Conservation (phyloP, 2,329 filamentous ascomycete genomes). For the Chrysoporthe austroafricana region DNA sequence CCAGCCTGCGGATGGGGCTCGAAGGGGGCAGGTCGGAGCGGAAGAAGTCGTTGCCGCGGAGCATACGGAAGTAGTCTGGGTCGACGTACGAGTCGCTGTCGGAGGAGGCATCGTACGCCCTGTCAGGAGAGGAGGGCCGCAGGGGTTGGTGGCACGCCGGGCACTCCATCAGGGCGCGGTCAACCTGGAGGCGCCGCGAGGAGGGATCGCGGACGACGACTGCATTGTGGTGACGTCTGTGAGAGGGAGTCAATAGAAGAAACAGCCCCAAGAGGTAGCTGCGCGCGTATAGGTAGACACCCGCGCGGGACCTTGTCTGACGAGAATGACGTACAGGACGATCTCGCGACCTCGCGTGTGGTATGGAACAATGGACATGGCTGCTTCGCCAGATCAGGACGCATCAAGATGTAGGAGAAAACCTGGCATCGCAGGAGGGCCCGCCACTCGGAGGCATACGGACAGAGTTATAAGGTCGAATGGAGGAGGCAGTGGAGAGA, state of each 20-base stretch:
- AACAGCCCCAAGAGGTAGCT: neutral
- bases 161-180: slow-evolving; percentile 74
- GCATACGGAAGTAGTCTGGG: slow-evolving; percentile 94
- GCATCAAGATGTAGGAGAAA: slow-evolving; percentile 19
- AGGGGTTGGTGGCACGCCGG: slow-evolving; percentile 87
- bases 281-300: neutral
- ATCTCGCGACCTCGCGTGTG: slow-evolving; percentile 75
- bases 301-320: slow-evolving; percentile 20
- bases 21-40: slow-evolving; percentile 50
- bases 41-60: slow-evolving; percentile 61
- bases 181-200: slow-evolving; percentile 81
- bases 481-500: neutral
- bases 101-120: slow-evolving; percentile 50
- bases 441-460: neutral
- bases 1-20: slow-evolving; percentile 58
- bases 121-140: slow-evolving; percentile 53
- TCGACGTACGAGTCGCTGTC: slow-evolving; percentile 74
- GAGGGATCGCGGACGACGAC: slow-evolving; percentile 88
- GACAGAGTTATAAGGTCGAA: neutral
- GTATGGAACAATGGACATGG: slow-evolving; percentile 76
- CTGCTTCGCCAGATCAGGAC: slow-evolving; percentile 25
- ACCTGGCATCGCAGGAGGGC: slow-evolving; percentile 17
- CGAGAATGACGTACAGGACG: slow-evolving; percentile 67
- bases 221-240: slow-evolving; percentile 86
- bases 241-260: neutral